Conservation (phyloP, 306 rosid genomes). For the Vachellia collinsii region DNA sequence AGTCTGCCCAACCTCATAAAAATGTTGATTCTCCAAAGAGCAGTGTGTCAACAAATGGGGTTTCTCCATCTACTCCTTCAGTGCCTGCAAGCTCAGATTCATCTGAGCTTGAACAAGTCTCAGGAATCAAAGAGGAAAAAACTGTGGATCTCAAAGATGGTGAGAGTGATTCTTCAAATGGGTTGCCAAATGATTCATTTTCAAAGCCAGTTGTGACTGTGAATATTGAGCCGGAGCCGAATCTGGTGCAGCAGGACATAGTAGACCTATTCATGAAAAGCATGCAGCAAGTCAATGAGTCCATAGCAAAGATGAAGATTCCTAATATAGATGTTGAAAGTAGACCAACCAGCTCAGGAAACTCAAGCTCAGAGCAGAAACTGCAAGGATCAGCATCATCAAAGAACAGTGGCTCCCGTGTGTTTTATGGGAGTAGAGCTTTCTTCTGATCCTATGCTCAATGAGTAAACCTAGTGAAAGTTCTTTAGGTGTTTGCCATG, state of each 20-base stretch:
- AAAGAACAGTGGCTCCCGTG: constrained; percentile 66
- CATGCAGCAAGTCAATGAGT: constrained; percentile 97
- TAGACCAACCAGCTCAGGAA: constrained; percentile 72
- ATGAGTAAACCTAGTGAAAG: constrained; percentile 44
- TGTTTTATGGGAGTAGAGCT: constrained; percentile 94
- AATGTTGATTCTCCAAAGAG: constrained; percentile 72
- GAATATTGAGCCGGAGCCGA: constrained; percentile 68
- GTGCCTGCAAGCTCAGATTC: constrained; percentile 59
- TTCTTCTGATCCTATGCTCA: constrained; percentile 67
- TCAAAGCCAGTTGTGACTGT: constrained; percentile 60
- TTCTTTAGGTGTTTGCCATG: constrained; percentile 29
- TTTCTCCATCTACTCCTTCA: constrained; percentile 49
- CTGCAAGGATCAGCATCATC: constrained; percentile 39
- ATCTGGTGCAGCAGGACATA: constrained; percentile 89
- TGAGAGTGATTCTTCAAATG: constrained; percentile 59
- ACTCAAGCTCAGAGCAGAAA: constrained; percentile 81
- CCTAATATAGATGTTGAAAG: constrained; percentile 76
- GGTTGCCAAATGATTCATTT: constrained; percentile 46
- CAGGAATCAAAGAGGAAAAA: constrained; percentile 49
- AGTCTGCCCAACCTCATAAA: constrained; percentile 55
- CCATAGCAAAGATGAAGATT: constrained; percentile 94
- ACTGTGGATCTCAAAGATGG: constrained; percentile 53
- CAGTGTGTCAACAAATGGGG: constrained; percentile 61
- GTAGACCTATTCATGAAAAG: constrained; percentile 98
- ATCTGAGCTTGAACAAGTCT: constrained; percentile 53